Conservation (phyloP, 495 filamentous ascomycete species). For the Halenospora varia region DNA sequence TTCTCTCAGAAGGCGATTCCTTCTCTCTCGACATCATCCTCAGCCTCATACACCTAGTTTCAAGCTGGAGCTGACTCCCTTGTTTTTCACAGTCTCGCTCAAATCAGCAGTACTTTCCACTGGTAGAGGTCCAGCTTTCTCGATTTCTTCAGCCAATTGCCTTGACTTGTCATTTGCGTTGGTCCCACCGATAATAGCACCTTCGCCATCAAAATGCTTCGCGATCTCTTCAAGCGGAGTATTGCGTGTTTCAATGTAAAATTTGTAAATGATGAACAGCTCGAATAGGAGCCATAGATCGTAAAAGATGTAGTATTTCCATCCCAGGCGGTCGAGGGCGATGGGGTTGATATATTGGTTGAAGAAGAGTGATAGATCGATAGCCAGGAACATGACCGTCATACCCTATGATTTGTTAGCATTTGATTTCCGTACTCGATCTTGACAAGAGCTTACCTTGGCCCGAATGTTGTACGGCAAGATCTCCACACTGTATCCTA, state of each 20-base stretch:
- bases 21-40: background rate
- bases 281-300: slow-evolving; percentile 40
- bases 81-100: background rate
- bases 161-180: slow-evolving; percentile 12
- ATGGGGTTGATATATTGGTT: slow-evolving; percentile 48
- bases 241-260: slow-evolving; percentile 46
- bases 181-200: slow-evolving; percentile 7
- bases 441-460: slow-evolving; percentile 8
- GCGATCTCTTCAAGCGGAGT: slow-evolving; percentile 46
- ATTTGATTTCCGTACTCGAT: no score
- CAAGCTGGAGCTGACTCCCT: no score
- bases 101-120: background rate
- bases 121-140: slow-evolving; percentile 1
- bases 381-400: slow-evolving; percentile 40
- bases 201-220: slow-evolving; percentile 40
- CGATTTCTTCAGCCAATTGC: slow-evolving; percentile 6
- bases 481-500: slow-evolving; percentile 40
- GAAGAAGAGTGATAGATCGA: slow-evolving; percentile 42
- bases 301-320: slow-evolving; percentile 42
- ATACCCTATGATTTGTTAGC: slow-evolving; percentile 31
- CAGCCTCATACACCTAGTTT: background rate
- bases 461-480: slow-evolving; percentile 23
- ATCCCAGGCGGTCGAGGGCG: slow-evolving; percentile 34
- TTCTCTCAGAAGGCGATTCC: no score
- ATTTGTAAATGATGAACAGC: slow-evolving; percentile 36